These are phyloP conservation scores for Amaranthus tricolor DNA, from an alignment of 179 eudicot genomes.

Conservation along the genomic window DNA sequence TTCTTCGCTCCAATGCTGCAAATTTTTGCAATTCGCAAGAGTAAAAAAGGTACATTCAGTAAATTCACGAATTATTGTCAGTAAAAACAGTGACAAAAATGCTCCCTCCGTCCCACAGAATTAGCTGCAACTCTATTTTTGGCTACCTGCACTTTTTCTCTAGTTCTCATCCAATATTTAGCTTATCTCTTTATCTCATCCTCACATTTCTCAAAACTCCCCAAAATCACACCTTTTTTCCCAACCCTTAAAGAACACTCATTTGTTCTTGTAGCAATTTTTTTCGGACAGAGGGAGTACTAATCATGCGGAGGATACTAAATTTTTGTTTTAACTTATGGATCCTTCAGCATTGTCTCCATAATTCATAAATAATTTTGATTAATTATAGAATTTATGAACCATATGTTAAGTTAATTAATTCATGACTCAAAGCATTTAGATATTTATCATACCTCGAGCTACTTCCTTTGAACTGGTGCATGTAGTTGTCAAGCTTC, in stretches of 20 bases:
- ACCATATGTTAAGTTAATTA: not conserved
- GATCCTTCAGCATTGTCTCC: not conserved
- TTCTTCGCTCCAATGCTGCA: conserved; percentile 71
- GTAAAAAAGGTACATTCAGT: not conserved
- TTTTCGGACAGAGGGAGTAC: not conserved
- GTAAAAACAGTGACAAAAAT: too few species aligned
- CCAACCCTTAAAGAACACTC: too few species aligned
- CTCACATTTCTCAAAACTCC: too few species aligned
- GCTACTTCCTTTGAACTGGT: conserved; percentile 80
- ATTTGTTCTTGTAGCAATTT: not conserved
- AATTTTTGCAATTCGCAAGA: not conserved
- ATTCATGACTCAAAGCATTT: not conserved
- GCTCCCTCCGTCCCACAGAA: too few species aligned
- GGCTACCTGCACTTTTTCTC: too few species aligned
- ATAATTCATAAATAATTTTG: not conserved
- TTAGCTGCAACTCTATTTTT: too few species aligned
- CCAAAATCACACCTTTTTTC: too few species aligned
- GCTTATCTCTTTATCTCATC: too few species aligned
- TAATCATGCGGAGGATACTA: too few species aligned
- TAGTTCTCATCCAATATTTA: too few species aligned
- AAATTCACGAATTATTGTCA: not conserved
- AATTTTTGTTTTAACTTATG: not conserved
- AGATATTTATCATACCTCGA: conserved; percentile 54
- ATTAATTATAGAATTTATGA: not conserved
- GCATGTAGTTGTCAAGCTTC: conserved; percentile 74